Conservation (phyloP, 1,284 basidiomycete genomes). For the Lignosus rhinocerotis region DNA sequence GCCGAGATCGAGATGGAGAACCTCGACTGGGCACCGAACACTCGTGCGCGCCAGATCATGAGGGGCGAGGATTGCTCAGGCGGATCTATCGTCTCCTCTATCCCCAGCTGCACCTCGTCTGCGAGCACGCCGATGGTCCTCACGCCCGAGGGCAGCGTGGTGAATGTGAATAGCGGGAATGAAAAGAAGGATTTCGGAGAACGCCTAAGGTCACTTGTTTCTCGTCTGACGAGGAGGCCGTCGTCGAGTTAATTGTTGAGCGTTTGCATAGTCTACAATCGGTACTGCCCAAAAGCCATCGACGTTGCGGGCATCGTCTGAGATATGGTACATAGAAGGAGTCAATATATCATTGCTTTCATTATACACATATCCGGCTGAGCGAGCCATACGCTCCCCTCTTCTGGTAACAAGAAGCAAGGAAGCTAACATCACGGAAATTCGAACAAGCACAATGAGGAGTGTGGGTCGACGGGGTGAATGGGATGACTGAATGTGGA, state of each 20-base stretch:
- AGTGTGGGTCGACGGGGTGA: too few species aligned
- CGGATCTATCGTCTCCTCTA: not conserved
- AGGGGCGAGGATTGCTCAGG: not conserved
- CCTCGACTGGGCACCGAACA: not conserved
- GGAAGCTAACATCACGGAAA: too few species aligned
- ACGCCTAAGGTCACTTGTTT: not conserved
- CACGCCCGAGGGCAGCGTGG: slow-evolving; percentile 3
- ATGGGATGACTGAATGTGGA: too few species aligned
- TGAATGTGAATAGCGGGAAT: not conserved
- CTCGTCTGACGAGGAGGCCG: not conserved
- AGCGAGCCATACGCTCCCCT: too few species aligned
- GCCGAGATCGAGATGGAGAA: not conserved
- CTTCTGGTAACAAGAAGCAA: too few species aligned
- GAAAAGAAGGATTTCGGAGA: slow-evolving; percentile 1
- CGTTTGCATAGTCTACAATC: not conserved
- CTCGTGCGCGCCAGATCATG: not conserved
- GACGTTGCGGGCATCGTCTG: not conserved
- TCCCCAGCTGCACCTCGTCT: not conserved
- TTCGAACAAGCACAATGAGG: too few species aligned
- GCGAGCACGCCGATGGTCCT: not conserved
- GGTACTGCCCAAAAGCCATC: not conserved
- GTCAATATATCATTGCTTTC: not conserved
- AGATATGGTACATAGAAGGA: not conserved
- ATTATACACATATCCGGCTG: too few species aligned
- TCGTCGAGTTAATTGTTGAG: not conserved